These are phyloP conservation scores for Trichophaea hybrida DNA, from an alignment of 2,329 filamentous ascomycete genomes.

Conservation along the genomic window DNA sequence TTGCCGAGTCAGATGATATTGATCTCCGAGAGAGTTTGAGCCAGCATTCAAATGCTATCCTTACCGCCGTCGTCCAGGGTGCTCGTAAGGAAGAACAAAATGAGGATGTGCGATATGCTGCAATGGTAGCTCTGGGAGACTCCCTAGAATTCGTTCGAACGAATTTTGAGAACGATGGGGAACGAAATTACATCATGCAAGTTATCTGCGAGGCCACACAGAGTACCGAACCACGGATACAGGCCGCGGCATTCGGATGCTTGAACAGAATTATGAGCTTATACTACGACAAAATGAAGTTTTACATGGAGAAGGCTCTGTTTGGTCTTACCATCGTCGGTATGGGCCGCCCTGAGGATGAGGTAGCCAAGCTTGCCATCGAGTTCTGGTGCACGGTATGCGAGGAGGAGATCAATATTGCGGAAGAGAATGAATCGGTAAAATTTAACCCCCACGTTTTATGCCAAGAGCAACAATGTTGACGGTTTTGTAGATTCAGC, in stretches of 20 bases:
- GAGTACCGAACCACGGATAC: conserved; percentile 76
- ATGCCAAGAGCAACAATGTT: conserved; percentile 18
- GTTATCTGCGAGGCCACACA: conserved; percentile 98
- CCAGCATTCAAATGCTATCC: conserved; percentile 87
- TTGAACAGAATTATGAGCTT: conserved; percentile 96
- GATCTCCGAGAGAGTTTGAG: conserved; percentile 70
- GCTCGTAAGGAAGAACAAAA: conserved; percentile 93
- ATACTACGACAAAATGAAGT: conserved; percentile 99
- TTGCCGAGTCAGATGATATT: conserved; percentile 86
- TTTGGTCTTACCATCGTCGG: conserved; percentile 95
- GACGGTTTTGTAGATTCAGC: conserved; percentile 21
- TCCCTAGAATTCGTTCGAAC: conserved; percentile 94
- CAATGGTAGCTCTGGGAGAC: conserved; percentile 86
- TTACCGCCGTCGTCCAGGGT: conserved; percentile 94
- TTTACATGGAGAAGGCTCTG: conserved; percentile 99
- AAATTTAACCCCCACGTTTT: conserved; percentile 2
- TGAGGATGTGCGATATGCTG: conserved; percentile 75
- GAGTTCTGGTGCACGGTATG: conserved; percentile 99
- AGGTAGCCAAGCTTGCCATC: conserved; percentile 92
- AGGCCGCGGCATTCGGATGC: conserved; percentile 91
- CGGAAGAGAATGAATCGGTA: conserved; percentile 84
- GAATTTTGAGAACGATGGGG: conserved; percentile 98
- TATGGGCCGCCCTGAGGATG: conserved; percentile 96
- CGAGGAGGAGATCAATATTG: conserved; percentile 94
- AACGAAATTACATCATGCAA: conserved; percentile 99